phyloP scores from a whole-genome alignment of 2,329 filamentous ascomycete species.

The Pseudocercospora pini-densiflorae region DNA sequence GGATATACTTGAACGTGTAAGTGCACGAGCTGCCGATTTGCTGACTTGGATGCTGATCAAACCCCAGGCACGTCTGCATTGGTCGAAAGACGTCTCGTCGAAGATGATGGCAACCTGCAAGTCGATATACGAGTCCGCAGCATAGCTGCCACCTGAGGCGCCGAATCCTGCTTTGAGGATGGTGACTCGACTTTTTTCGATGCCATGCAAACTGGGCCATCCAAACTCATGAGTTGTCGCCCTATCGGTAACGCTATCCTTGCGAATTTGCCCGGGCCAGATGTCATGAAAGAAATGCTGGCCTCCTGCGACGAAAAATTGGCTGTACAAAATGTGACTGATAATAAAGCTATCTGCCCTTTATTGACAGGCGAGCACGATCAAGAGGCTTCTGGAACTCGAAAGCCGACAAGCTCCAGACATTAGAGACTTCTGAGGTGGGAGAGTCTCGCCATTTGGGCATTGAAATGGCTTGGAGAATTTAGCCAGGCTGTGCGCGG shows the following conservation, averaged over 20 bases:
- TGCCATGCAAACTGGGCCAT: background rate
- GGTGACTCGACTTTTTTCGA: background rate
- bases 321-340: background rate
- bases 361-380: background rate
- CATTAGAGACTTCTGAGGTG: background rate
- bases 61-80: constrained; percentile 9
- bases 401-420: background rate
- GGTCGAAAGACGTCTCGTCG: constrained; percentile 1
- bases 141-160: background rate
- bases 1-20: constrained; percentile 30
- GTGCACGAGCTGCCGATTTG: background rate
- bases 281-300: background rate
- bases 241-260: background rate
- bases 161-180: background rate
- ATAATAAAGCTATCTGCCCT: background rate
- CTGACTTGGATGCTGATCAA: background rate
- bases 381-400: background rate
- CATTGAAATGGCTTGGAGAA: background rate
- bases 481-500: no score
- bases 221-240: background rate
- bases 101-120: background rate
- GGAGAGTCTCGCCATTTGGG: background rate
- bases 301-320: background rate
- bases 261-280: background rate
- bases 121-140: background rate